Conservation (phyloP, 164 flowering plant genomes). For the Vitis cinerea region DNA sequence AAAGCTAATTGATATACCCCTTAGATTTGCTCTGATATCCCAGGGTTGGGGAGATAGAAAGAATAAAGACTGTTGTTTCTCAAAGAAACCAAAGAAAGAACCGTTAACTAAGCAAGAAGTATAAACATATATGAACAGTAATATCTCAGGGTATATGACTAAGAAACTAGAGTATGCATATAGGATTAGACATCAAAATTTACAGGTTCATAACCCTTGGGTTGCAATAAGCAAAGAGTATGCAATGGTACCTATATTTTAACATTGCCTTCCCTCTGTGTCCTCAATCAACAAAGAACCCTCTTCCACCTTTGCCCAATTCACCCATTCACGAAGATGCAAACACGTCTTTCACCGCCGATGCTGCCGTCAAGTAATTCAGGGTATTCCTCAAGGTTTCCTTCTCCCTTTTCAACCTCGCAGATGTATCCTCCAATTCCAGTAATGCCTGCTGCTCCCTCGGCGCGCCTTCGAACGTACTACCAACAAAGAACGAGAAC, state of each 20-base stretch:
- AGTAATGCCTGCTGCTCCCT: slow-evolving; percentile 95
- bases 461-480: slow-evolving; percentile 96
- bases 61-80: too few relatives aligned
- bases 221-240: background rate
- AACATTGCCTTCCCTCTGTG: background rate
- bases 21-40: too few relatives aligned
- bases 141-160: background rate
- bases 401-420: slow-evolving; percentile 86
- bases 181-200: slow-evolving; percentile 21
- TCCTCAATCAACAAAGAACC: background rate
- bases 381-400: slow-evolving; percentile 90
- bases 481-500: slow-evolving; percentile 92
- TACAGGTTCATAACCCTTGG: slow-evolving; percentile 14
- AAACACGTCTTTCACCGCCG: slow-evolving; percentile 94
- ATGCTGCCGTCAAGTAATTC: slow-evolving; percentile 90
- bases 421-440: slow-evolving; percentile 86
- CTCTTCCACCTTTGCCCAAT: background rate
- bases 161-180: background rate
- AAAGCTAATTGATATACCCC: too few relatives aligned
- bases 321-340: slow-evolving; percentile 52
- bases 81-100: background rate
- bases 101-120: background rate
- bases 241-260: slow-evolving; percentile 8
- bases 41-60: too few relatives aligned
- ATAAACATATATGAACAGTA: background rate